Base-by-base conservation (phyloP, 345 rosid genomes). In the Cardamine occulta region DNA sequence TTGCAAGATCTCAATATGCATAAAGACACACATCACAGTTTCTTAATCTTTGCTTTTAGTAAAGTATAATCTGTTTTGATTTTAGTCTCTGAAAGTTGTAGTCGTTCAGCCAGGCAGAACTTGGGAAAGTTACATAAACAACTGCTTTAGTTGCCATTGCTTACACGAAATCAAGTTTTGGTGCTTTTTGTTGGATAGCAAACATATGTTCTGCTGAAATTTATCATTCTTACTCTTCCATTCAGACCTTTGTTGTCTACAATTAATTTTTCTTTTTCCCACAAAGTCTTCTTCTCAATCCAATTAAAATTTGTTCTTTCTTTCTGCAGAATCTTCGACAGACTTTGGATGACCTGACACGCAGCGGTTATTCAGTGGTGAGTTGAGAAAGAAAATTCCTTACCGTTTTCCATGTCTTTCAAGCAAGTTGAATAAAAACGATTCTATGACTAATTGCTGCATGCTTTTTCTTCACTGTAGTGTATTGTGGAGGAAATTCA, bases 401-500 rank as follows among this genome's bases (percentile, higher is more conserved):
- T 47, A 24, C 44, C 39, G 29, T 26, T 70, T n/a, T 71, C 9
- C 5, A 66, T 65, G n/a, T 19, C 21, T 40, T 6, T 66, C 10
- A 31, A 72, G 24, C 51, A 48, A 40, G 69, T 64, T 40, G 34
- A 60, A 19, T 13, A 19, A 29, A n/a, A 70, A 47, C 10, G 21
- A 45, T 48, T 44, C 7, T 58, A 4, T 60, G 18, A 47, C 45
- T 35, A 29, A 21, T 15, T 10, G 5, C 62, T 71, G 37, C 21
- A 1, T 74, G 26, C 28, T 37, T 60, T 31, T 44, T 14, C 34
- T 15, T 37, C 26, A 62, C 73, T 83, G 45, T 66, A 92, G 99
- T 94, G 99, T 87, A 94, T 94, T 67, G 99, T 92, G 84, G 99
- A 94, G 81, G 99, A 94, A 83, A 85, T 92, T 70, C 99, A 94